A percentile compares a stretch with the other conserved stretches of the same genome.
Evolutionary conservation across 305 asterid species (phyloP).

Genomic region (Withania somnifera): DNA sequence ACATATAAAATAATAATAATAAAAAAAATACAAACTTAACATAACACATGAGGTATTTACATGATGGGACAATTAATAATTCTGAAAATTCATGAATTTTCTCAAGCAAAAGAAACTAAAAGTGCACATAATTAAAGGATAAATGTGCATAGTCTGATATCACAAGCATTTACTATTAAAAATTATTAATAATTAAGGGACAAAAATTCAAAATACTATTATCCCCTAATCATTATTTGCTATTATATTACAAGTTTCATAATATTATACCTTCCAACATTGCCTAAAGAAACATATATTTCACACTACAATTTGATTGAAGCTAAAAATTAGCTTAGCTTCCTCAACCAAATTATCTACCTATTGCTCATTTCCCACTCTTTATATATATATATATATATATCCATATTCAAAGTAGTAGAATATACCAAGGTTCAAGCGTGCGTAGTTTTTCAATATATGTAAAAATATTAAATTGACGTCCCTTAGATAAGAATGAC

Average conservation of each 20-base stretch:
- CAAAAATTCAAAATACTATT: neutral
- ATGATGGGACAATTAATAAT: too few relatives aligned
- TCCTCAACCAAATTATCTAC: conserved; percentile 10
- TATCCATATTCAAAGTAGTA: neutral
- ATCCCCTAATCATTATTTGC: neutral
- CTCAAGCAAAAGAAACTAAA: neutral
- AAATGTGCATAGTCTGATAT: too few relatives aligned
- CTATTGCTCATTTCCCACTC: neutral
- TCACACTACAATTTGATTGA: neutral
- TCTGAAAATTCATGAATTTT: neutral
- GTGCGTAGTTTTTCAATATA: neutral
- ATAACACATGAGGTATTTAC: too few relatives aligned
- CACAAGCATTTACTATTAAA: neutral
- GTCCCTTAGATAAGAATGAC: neutral
- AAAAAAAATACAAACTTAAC: too few relatives aligned
- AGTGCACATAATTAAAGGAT: neutral
- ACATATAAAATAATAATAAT: too few relatives aligned
- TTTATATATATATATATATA: too few relatives aligned
- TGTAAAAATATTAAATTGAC: neutral
- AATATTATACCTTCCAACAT: neutral
- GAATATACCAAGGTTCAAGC: neutral
- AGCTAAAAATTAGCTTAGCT: conserved; percentile 8
- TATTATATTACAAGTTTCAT: neutral
- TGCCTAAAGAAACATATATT: neutral
- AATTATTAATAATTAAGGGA: neutral